Evolutionary conservation across 345 rosid genomes (phyloP).

Genomic region (Citrus cavaleriei): DNA sequence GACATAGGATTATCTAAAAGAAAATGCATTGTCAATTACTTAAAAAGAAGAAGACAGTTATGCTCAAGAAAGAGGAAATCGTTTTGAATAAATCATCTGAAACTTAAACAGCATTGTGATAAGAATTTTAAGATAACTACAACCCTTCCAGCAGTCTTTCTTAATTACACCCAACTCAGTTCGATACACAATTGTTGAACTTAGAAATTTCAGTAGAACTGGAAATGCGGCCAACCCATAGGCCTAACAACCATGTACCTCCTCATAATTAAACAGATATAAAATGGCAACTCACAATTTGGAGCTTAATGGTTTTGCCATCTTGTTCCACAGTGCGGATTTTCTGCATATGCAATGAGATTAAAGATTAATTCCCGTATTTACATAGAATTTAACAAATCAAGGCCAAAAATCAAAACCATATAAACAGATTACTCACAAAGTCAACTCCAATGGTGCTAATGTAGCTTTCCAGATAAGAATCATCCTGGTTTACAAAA

Average conservation of each 20-base stretch:
- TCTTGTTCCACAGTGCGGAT: conserved; percentile 63
- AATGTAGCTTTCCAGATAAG: conserved; percentile 67
- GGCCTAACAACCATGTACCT: background rate
- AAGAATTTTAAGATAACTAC: background rate
- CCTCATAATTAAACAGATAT: background rate
- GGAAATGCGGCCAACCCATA: background rate
- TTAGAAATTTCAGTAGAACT: background rate
- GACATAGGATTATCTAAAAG: background rate
- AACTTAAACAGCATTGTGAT: background rate
- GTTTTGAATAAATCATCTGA: background rate
- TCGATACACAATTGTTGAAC: background rate
- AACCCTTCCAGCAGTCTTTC: background rate
- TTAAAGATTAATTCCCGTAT: background rate
- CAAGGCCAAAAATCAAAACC: background rate
- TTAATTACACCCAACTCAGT: background rate
- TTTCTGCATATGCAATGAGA: conserved; percentile 28
- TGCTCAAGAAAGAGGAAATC: background rate
- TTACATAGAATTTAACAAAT: background rate
- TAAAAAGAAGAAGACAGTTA: background rate
- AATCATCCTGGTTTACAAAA: conserved; percentile 49
- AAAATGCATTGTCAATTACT: background rate
- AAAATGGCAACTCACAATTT: conserved; percentile 22
- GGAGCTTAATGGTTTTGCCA: conserved; percentile 53
- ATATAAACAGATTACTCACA: conserved; percentile 29
- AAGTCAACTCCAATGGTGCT: conserved; percentile 82